Base-by-base conservation (phyloP, 148 eudicot genomes). In the Dianthus caryophyllus region DNA sequence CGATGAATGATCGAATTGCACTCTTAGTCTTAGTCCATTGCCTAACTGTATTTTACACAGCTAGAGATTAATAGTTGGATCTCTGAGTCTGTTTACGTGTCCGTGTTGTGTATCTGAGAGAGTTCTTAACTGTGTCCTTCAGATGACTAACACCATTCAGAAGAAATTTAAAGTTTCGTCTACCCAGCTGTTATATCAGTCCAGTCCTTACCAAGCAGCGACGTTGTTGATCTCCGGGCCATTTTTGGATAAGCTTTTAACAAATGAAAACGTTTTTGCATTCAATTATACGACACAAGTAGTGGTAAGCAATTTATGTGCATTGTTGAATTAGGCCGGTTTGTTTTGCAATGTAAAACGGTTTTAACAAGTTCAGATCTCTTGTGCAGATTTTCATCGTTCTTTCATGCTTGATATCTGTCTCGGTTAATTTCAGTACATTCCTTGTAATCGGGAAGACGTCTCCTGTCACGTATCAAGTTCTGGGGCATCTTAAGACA, bases 81-180 rank as follows among this genome's bases (percentile, higher is more conserved):
- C 21, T 9, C 4, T 22, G 27, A 52, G n/a, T 13, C 6, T 9
- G 36, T 41, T 4, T 26, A 9, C 18, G 72, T 17, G 5, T 43
- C 2, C 36, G 2, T 36, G 26, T 16, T 0, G 71, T 46, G 11
- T 43, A 36, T 53, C 46, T 81, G 47, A 68, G 33, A 9, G 14
- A 61, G n/a, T 58, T 67, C 91, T 89, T 85, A 82, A 89, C 81
- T 43, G 50, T 49, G 21, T 65, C 30, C 64, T 64, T 72, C 54
- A 93, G 98, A 93, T 93, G 98, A 93, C 98, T 50, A 93, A 93
- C 77, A 89, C 94, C 61, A 93, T 93, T 73, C 98, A 93, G 79
- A 93, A 93, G 87, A 89, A 81, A 80, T 93, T 81, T 77, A 93
- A 93, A 74, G 98, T 93, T 75, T 92, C 98, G 60, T 92, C 98